Evolutionary conservation across 2,329 filamentous ascomycete species (phyloP).

Genomic region (Passalora sequoiae): DNA sequence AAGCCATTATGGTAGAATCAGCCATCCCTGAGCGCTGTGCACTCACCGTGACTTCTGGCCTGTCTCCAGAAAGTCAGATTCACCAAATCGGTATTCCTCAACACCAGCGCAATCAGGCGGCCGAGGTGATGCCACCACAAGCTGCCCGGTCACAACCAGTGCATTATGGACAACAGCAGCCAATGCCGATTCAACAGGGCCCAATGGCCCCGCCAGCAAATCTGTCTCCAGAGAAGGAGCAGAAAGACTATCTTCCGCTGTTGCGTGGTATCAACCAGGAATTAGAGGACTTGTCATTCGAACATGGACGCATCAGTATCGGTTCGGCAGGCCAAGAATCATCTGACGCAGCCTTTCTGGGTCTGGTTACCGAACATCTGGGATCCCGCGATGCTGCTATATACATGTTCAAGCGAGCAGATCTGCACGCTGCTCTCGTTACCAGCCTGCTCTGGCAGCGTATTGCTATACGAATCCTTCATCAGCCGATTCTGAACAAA

Average conservation of each 20-base stretch:
- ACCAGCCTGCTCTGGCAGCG: conserved; percentile 12
- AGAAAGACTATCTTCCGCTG: not conserved
- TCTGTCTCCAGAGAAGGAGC: not conserved
- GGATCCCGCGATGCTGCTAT: conserved; percentile 7
- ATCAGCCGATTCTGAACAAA: conserved; percentile 7
- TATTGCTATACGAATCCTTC: conserved; percentile 4
- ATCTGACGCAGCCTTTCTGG: conserved; percentile 4
- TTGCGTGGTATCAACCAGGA: not conserved
- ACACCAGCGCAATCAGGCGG: too few relatives aligned
- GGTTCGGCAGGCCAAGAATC: too few relatives aligned
- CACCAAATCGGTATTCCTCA: too few relatives aligned
- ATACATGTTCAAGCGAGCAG: conserved; percentile 1
- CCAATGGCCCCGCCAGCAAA: conserved; percentile 7
- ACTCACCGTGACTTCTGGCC: too few relatives aligned
- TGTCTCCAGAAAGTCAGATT: too few relatives aligned
- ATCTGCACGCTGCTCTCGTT: conserved; percentile 10
- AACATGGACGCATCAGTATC: not conserved
- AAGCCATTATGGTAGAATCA: too few relatives aligned
- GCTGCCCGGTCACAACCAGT: too few relatives aligned
- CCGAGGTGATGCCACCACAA: too few relatives aligned
- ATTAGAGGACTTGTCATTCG: not conserved
- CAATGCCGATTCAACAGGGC: too few relatives aligned
- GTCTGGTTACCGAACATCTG: conserved; percentile 6
- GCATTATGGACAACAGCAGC: too few relatives aligned
- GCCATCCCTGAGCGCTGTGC: too few relatives aligned